Conservation (phyloP, 495 filamentous ascomycete genomes). For the Xylaria acuta region DNA sequence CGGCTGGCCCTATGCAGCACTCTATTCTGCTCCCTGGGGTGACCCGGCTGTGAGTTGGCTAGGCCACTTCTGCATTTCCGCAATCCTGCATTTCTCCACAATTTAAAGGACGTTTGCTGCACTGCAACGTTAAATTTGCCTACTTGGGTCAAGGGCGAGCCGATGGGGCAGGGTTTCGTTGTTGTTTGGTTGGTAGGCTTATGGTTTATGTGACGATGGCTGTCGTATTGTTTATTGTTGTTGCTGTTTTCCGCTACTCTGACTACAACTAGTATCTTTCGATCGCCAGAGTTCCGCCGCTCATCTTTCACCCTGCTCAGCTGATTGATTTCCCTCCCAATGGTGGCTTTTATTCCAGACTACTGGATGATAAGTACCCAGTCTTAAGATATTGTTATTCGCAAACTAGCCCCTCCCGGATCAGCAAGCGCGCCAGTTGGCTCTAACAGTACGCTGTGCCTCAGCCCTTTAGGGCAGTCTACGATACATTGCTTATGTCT, state of each 20-base stretch:
- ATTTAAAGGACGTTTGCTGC: constrained; percentile 22
- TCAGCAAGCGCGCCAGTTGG: neutral
- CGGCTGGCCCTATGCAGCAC: neutral
- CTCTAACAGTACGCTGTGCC: constrained; percentile 4
- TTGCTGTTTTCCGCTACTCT: neutral
- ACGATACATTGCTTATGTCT: constrained; percentile 21
- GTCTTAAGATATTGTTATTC: neutral
- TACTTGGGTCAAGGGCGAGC: neutral
- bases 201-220: constrained; percentile 13
- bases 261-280: constrained; percentile 10
- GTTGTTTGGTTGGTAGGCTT: constrained; percentile 7
- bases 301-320: constrained; percentile 18
- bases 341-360: constrained; percentile 1
- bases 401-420: constrained; percentile 3
- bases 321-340: constrained; percentile 16
- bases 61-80: constrained; percentile 13
- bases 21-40: neutral
- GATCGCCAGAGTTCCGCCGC: constrained; percentile 16
- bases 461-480: neutral
- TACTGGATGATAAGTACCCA: constrained; percentile 5
- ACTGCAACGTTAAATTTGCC: constrained; percentile 14
- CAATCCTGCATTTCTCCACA: constrained; percentile 19
- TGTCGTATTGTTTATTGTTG: constrained; percentile 5
- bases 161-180: constrained; percentile 12
- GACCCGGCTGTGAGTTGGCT: constrained; percentile 16